Base-by-base conservation (phyloP, 257 asterid genomes). In the Cordia subcordata region DNA sequence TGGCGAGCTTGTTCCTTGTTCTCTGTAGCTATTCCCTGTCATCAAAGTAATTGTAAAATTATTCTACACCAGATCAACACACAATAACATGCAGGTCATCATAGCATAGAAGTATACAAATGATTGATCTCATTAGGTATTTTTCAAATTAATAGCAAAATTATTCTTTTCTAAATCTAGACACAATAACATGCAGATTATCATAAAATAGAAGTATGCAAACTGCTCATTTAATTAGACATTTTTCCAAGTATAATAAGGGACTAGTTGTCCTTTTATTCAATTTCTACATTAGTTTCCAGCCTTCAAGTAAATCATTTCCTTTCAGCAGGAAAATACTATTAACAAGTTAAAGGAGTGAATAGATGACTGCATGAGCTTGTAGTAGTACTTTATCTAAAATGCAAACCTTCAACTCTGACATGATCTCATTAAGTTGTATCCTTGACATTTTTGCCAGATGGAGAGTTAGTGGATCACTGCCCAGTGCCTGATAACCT, bases 381-480 rank as follows among this genome's bases (percentile, higher is more conserved):
- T 42, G 10, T 42, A 42, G 10, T 42, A 42, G n/a, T 27, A 27
- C 3, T 27, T 27, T 6, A 42, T 42, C 14, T 42, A 39, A 42
- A 42, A 72, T 71, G 42, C 77, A 68, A 49, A 85, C 98, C 98
- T 91, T 91, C 22, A 91, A 35, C 35, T 81, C 94, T 1, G 88
- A 78, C 65, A 88, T 47, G 52, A 92, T 65, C 66, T 89, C 93
- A 42, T 76, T 77, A 72, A 92, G 75, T 75, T 92, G 96, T 66
- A 56, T 75, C 79, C 82, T 82, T n/a, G 96, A 84, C 85, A 86
- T 77, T 75, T 82, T 86, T 66, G 96, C 85, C 77, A 92, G 72
- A 72, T 92, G 88, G 35, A 68, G 81, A 63, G 94, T 88, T 76
- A 88, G 72, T 71, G 90, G 87, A 77, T 92, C 96, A 46, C 80